These are phyloP conservation scores for Phyllostachys edulis DNA, from an alignment of 176 grass and related monocot species.

Conservation along the genomic window DNA sequence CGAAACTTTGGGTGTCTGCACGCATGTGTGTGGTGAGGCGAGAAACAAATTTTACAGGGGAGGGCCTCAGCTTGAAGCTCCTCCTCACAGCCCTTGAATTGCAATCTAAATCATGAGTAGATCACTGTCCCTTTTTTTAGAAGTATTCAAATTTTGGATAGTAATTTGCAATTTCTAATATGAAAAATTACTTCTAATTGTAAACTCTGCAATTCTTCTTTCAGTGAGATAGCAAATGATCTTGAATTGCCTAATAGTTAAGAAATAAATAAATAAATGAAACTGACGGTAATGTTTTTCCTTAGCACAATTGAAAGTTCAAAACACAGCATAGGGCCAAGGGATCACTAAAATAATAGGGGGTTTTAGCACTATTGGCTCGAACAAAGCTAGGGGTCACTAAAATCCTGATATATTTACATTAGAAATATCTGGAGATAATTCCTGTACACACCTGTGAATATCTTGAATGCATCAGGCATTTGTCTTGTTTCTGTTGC, in stretches of 20 bases:
- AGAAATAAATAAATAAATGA: not conserved
- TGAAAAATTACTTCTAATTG: not conserved
- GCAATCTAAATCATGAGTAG: not conserved
- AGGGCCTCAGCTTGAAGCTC: not conserved
- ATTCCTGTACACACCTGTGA: slow-evolving; percentile 50
- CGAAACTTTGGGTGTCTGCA: not conserved
- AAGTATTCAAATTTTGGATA: too few relatives aligned
- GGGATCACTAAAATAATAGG: too few relatives aligned
- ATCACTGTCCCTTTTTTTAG: not conserved
- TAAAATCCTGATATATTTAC: not conserved
- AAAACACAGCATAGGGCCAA: not conserved
- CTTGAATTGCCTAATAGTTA: not conserved
- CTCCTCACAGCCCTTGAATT: not conserved
- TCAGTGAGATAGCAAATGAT: not conserved
- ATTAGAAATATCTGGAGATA: not conserved
- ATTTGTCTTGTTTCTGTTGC: slow-evolving; percentile 50
- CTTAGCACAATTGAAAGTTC: not conserved
- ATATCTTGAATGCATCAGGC: slow-evolving; percentile 81
- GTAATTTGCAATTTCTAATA: not conserved
- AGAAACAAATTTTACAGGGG: not conserved
- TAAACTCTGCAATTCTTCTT: not conserved
- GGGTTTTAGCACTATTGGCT: not conserved
- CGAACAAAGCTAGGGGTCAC: not conserved
- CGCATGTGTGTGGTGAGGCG: not conserved
- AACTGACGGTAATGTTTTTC: not conserved